Evolutionary conservation across 345 rosid genomes (phyloP), one percentile per base, ranked within the genome.

Genomic region (Moricandia moricandioides): DNA sequence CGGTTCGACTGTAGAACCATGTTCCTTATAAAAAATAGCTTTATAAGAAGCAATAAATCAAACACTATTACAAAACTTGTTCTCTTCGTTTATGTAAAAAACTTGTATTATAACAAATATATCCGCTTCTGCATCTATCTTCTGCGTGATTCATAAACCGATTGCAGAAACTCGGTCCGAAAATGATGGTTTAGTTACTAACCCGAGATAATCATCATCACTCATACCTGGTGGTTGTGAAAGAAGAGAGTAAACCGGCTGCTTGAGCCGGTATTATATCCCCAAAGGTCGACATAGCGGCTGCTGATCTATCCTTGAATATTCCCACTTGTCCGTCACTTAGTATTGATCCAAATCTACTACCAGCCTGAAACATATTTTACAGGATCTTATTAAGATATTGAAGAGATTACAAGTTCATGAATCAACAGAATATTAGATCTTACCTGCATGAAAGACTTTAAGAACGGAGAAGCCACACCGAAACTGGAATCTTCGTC

Each of bases 251-350:
- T 79, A 95, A 92, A 71, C 98, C 97, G 0, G 96, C 94, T 29
- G 99, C 99, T 77, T 90, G 98, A 60, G 85, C 90, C 6, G 99
- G 99, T 73, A 95, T 81, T 79, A 95, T 93, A 81, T 95, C 99
- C 49, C 99, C 96, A 65, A 95, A 95, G 4, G 98, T 87, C 24
- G 98, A 95, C 92, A 95, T 91, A 67, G 98, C 94, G 26, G 98
- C 85, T 6, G 97, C 92, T 43, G 99, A 92, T 87, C 94, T 85
- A 76, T 95, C 99, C 83, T 92, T 95, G 87, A 95, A 95, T 82
- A 95, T 88, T 63, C 97, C 98, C 45, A 89, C 99, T 82, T 95
- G 99, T 70, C 99, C 97, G 71, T 95, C 98, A 13, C 92, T 92
- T 78, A 95, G 81, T 16, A 92, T 95, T 33, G 97, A 89, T 70